Evolutionary conservation across 2,329 filamentous ascomycete species (phyloP).

Genomic region (Geosmithia flava): DNA sequence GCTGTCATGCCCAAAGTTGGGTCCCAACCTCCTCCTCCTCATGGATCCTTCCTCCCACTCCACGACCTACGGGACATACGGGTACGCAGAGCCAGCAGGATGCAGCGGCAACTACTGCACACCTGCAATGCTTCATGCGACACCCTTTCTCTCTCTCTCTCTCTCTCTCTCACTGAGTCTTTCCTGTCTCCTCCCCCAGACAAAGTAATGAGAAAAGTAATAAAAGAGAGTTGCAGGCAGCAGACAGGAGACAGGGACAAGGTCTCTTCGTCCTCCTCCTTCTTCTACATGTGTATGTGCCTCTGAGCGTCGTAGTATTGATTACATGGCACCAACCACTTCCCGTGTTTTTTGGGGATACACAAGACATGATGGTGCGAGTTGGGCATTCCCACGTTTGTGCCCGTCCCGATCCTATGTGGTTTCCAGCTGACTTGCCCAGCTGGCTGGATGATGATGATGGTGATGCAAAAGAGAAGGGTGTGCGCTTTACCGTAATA

Average conservation of each 20-base stretch:
- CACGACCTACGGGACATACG: too few species aligned
- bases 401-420: background rate
- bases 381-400: background rate
- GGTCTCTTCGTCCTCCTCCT: too few species aligned
- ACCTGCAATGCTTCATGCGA: background rate
- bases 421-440: background rate
- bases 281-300: too few species aligned
- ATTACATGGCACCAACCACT: too few species aligned
- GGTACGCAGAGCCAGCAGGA: background rate
- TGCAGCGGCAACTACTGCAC: background rate
- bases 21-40: background rate
- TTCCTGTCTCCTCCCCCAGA: too few species aligned
- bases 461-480: background rate
- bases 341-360: background rate
- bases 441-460: background rate
- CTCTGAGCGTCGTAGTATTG: too few species aligned
- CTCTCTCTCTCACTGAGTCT: background rate
- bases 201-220: too few species aligned
- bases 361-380: background rate
- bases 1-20: too few species aligned
- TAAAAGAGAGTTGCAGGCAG: too few species aligned
- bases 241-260: too few species aligned
- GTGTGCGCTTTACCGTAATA: background rate
- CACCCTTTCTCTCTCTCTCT: background rate
- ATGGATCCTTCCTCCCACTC: too few species aligned